Evolutionary conservation across 768 basidiomycete species (phyloP).

Genomic region (Phaeolepiota aurea): DNA sequence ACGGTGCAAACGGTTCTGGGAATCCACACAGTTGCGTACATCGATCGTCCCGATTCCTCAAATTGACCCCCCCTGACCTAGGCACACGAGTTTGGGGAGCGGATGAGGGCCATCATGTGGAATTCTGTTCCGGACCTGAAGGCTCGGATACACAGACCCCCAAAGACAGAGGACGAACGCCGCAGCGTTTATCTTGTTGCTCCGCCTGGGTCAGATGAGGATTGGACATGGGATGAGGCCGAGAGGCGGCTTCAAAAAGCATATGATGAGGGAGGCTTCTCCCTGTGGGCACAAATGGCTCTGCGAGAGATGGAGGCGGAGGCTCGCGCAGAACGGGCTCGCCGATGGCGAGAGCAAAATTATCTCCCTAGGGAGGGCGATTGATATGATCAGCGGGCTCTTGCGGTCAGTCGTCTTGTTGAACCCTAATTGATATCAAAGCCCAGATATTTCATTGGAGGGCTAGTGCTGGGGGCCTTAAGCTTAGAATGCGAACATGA

Average conservation of each 20-base stretch:
- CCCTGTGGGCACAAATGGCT: slow-evolving; percentile 46
- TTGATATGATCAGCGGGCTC: no score
- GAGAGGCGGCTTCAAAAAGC: slow-evolving; percentile 45
- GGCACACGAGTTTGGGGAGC: slow-evolving; percentile 51
- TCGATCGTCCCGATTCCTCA: no score
- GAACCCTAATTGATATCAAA: background rate
- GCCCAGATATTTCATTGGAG: background rate
- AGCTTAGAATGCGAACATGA: no score
- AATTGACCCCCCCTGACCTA: slow-evolving; percentile 12
- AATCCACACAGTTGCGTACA: no score
- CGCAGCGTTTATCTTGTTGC: slow-evolving; percentile 6
- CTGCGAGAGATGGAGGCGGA: slow-evolving; percentile 53
- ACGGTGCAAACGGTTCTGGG: slow-evolving; percentile 45
- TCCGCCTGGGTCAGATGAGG: slow-evolving; percentile 15
- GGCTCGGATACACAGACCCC: slow-evolving; percentile 40
- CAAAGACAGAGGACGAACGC: slow-evolving; percentile 19
- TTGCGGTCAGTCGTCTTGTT: background rate
- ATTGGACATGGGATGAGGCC: slow-evolving; percentile 47
- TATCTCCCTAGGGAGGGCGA: no score
- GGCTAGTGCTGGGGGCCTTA: no score
- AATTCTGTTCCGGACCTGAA: slow-evolving; percentile 40
- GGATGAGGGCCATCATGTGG: slow-evolving; percentile 44
- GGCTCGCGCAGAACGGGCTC: background rate
- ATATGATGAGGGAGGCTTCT: slow-evolving; percentile 51
- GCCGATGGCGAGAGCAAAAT: background rate